Conservation (phyloP, 2,329 filamentous ascomycete species). For the Pyricularia grisea region DNA sequence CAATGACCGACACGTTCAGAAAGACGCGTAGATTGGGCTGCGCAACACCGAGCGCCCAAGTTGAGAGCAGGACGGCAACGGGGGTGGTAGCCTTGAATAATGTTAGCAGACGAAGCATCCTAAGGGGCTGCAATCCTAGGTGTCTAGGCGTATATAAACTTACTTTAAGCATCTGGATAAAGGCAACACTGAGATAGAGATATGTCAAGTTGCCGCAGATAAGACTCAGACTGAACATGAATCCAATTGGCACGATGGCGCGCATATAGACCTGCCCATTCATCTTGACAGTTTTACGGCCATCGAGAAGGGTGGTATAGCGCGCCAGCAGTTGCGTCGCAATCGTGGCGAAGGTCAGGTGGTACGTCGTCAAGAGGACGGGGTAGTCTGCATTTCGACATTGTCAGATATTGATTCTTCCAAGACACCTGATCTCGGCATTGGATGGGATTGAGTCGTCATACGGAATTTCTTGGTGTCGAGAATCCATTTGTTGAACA, state of each 20-base stretch:
- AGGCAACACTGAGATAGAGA: constrained; percentile 87
- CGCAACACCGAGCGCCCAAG: constrained; percentile 79
- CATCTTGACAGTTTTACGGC: constrained; percentile 95
- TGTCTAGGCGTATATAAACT: constrained; percentile 32
- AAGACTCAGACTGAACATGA: constrained; percentile 93
- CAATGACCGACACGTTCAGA: constrained; percentile 89
- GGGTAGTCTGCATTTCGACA: constrained; percentile 44
- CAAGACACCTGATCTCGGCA: constrained; percentile 1
- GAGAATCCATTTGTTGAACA: constrained; percentile 99
- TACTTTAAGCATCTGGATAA: constrained; percentile 94
- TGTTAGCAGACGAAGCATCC: constrained; percentile 5
- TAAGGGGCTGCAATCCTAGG: constrained; percentile 1
- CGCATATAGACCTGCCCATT: constrained; percentile 86
- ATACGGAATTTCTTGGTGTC: constrained; percentile 76
- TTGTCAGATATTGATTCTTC: not conserved
- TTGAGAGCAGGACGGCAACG: constrained; percentile 81
- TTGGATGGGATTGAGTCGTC: constrained; percentile 15
- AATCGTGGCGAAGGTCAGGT: constrained; percentile 83
- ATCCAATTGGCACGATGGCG: constrained; percentile 86
- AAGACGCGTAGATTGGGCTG: constrained; percentile 80
- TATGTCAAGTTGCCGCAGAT: constrained; percentile 97
- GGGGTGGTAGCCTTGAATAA: constrained; percentile 67
- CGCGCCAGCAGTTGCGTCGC: constrained; percentile 92
- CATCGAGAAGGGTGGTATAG: constrained; percentile 83
- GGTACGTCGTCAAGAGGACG: constrained; percentile 90